Evolutionary conservation across 2,329 filamentous ascomycete genomes (phyloP).

Genomic region (Alternaria alternata): DNA sequence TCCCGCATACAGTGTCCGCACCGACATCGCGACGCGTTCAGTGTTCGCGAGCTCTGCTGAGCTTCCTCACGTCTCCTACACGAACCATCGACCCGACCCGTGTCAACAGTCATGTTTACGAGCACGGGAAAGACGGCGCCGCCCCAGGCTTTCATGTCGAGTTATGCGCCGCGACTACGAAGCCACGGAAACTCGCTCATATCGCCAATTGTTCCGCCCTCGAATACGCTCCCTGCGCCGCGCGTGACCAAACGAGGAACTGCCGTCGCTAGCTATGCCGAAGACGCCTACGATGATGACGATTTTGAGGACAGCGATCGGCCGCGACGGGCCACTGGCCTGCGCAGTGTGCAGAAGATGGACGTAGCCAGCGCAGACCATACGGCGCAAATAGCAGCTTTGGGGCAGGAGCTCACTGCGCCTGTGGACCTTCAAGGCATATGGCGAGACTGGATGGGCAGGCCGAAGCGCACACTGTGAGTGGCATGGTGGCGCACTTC

Average conservation of each 20-base stretch:
- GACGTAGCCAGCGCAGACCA: constrained; percentile 69
- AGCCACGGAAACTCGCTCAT: constrained; percentile 91
- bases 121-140: constrained; percentile 55
- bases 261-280: constrained; percentile 95
- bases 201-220: constrained; percentile 79
- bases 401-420: constrained; percentile 80
- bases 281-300: constrained; percentile 90
- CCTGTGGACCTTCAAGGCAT: constrained; percentile 89
- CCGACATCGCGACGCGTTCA: constrained; percentile 42
- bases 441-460: constrained; percentile 95
- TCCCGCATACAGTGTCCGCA: constrained; percentile 1
- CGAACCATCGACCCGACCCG: constrained; percentile 35
- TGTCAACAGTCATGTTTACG: constrained; percentile 50
- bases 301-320: constrained; percentile 79
- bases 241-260: constrained; percentile 97
- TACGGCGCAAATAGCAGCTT: constrained; percentile 73
- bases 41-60: constrained; percentile 39
- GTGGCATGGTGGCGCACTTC: constrained; percentile 39
- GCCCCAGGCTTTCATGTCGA: constrained; percentile 88
- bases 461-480: constrained; percentile 62
- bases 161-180: constrained; percentile 89
- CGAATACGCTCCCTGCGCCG: constrained; percentile 71
- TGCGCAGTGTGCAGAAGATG: constrained; percentile 78
- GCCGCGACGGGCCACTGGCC: constrained; percentile 74
- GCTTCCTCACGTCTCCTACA: constrained; percentile 36